These are phyloP conservation scores for Phytophthora vignae DNA, from an alignment of 352 stramenopile species.

Conservation along the genomic window DNA sequence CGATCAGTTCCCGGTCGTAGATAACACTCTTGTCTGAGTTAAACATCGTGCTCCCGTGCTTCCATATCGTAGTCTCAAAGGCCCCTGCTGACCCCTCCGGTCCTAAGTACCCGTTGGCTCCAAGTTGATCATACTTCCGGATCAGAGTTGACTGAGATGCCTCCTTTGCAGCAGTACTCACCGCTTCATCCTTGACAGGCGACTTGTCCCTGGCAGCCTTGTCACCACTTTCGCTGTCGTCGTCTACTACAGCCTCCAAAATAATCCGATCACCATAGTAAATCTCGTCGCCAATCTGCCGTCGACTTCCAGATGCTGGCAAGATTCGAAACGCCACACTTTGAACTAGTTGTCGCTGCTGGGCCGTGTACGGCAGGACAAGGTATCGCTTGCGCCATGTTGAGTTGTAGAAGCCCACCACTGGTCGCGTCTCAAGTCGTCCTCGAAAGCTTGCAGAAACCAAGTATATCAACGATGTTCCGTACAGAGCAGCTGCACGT, in stretches of 20 bases:
- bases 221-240: constrained; percentile 21
- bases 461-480: constrained; percentile 73
- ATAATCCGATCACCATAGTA: constrained; percentile 84
- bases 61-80: constrained; percentile 89
- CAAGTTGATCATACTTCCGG: constrained; percentile 85
- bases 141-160: constrained; percentile 47
- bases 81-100: constrained; percentile 72
- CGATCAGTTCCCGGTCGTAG: constrained; percentile 79
- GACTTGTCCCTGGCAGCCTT: constrained; percentile 25
- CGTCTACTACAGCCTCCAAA: constrained; percentile 58
- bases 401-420: constrained; percentile 83
- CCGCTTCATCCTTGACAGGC: constrained; percentile 25
- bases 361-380: constrained; percentile 75
- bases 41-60: constrained; percentile 82
- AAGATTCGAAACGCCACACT: constrained; percentile 81
- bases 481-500: constrained; percentile 63
- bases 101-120: constrained; percentile 81
- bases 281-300: constrained; percentile 68
- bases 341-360: constrained; percentile 74
- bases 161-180: constrained; percentile 13
- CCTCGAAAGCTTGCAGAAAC: constrained; percentile 79
- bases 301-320: constrained; percentile 59
- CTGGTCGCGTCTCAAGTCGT: constrained; percentile 74
- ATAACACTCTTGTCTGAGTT: constrained; percentile 84
- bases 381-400: constrained; percentile 87